Percentiles rank a stretch among this genome's conserved stretches.
phyloP scores from a whole-genome alignment of 495 filamentous ascomycete species.

The Xylaria grammica region DNA sequence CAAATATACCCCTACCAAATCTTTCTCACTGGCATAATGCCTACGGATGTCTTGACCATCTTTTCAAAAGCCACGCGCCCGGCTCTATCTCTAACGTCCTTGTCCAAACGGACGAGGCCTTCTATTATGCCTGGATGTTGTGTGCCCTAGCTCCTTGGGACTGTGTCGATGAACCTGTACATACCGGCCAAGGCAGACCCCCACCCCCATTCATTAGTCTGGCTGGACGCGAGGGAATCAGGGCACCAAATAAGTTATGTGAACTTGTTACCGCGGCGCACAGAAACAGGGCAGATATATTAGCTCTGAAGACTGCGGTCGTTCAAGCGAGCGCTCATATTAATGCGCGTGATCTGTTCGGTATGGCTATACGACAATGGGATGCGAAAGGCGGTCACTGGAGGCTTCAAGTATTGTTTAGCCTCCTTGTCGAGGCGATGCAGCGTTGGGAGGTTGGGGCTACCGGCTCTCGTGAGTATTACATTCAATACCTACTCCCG shows the following conservation, averaged over 20 bases:
- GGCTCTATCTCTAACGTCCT: conserved; percentile 59
- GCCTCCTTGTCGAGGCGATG: conserved; percentile 70
- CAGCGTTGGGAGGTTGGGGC: conserved; percentile 31
- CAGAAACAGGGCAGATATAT: conserved; percentile 62
- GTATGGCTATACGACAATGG: conserved; percentile 81
- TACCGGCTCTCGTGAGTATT: conserved; percentile 21
- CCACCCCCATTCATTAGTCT: conserved; percentile 54
- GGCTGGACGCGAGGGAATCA: conserved; percentile 77
- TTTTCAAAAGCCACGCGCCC: conserved; percentile 54
- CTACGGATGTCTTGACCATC: conserved; percentile 55
- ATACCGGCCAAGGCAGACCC: conserved; percentile 48
- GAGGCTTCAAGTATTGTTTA: conserved; percentile 73
- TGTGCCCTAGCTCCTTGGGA: conserved; percentile 79
- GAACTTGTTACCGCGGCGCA: conserved; percentile 70
- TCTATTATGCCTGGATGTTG: conserved; percentile 76
- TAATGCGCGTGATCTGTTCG: conserved; percentile 57
- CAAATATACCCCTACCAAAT: conserved; percentile 42
- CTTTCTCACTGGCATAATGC: conserved; percentile 50
- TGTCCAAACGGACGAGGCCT: conserved; percentile 61
- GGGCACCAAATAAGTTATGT: conserved; percentile 72
- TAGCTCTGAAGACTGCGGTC: conserved; percentile 59
- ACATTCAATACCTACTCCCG: neutral
- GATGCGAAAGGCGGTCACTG: conserved; percentile 66
- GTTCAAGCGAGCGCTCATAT: conserved; percentile 38
- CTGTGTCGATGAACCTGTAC: conserved; percentile 52